phyloP scores from a whole-genome alignment of 163 green algal species.

The Scenedesmus sp. region DNA sequence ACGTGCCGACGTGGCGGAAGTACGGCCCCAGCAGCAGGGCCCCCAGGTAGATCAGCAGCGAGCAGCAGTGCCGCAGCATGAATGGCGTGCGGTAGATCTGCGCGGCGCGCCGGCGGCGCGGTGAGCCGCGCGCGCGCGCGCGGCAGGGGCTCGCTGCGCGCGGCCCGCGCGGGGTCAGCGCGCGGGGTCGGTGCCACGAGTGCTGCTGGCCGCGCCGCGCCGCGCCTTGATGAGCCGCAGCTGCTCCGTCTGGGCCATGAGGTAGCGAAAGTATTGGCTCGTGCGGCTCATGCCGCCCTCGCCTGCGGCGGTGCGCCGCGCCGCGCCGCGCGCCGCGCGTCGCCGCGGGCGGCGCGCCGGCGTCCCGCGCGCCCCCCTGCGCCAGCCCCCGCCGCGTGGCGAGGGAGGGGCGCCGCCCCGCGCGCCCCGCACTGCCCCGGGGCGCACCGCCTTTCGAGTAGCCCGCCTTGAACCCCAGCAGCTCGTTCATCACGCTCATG shows the following conservation, averaged over 20 bases:
- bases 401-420: too few species aligned
- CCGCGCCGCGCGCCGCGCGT: too few species aligned
- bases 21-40: conserved; percentile 56
- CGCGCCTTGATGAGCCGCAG: conserved; percentile 52
- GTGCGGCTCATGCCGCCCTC: conserved; percentile 59
- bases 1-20: conserved; percentile 50
- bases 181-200: too few species aligned
- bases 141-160: background rate
- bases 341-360: too few species aligned
- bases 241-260: conserved; percentile 54
- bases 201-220: too few species aligned
- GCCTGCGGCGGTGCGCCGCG: too few species aligned
- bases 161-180: too few species aligned
- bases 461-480: conserved; percentile 51
- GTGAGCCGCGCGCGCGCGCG: background rate
- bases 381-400: too few species aligned
- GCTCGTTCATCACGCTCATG: conserved; percentile 60
- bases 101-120: background rate
- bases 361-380: too few species aligned
- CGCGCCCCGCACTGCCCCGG: too few species aligned
- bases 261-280: conserved; percentile 60
- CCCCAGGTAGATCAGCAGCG: conserved; percentile 54
- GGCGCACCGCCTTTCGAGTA: conserved; percentile 57
- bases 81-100: conserved; percentile 52
- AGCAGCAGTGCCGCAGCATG: conserved; percentile 60